Conservation (phyloP, 306 rosid genomes). For the Acacia acuminata region DNA sequence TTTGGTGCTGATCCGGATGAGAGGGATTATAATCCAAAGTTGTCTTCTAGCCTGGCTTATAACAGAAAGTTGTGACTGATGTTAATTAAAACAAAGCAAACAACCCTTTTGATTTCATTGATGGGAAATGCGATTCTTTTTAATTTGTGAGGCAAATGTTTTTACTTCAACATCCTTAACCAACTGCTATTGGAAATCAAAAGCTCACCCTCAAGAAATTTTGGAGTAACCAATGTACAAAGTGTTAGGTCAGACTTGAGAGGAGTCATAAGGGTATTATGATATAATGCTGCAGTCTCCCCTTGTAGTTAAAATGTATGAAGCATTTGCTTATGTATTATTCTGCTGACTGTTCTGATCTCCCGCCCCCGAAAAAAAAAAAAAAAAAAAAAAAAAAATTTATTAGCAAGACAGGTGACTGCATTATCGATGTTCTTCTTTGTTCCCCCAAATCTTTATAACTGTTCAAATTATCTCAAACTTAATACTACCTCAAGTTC, state of each 20-base stretch:
- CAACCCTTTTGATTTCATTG: constrained; percentile 41
- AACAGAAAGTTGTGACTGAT: constrained; percentile 61
- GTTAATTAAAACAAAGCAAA: constrained; percentile 32
- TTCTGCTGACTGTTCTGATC: constrained; percentile 13
- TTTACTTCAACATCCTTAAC: constrained; percentile 39
- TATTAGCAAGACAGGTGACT: neutral
- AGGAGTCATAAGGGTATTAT: constrained; percentile 36
- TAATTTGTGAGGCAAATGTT: constrained; percentile 60
- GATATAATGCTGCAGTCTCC: constrained; percentile 3
- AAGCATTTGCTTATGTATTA: constrained; percentile 27
- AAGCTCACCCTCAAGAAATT: constrained; percentile 29
- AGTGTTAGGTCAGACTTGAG: constrained; percentile 39
- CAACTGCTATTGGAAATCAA: constrained; percentile 37
- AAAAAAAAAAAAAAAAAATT: too few relatives aligned
- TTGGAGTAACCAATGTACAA: constrained; percentile 49
- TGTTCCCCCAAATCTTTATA: neutral
- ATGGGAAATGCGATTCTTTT: constrained; percentile 60
- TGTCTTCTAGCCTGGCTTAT: constrained; percentile 59
- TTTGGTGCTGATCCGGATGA: constrained; percentile 75
- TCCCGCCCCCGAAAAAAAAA: too few relatives aligned
- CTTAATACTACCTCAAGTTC: neutral
- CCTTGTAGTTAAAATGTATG: constrained; percentile 8
- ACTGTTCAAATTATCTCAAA: neutral
- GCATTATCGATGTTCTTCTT: neutral
- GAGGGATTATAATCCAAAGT: constrained; percentile 50